Conservation (phyloP, 331 rosid genomes). For the Stylosanthes scabra region DNA sequence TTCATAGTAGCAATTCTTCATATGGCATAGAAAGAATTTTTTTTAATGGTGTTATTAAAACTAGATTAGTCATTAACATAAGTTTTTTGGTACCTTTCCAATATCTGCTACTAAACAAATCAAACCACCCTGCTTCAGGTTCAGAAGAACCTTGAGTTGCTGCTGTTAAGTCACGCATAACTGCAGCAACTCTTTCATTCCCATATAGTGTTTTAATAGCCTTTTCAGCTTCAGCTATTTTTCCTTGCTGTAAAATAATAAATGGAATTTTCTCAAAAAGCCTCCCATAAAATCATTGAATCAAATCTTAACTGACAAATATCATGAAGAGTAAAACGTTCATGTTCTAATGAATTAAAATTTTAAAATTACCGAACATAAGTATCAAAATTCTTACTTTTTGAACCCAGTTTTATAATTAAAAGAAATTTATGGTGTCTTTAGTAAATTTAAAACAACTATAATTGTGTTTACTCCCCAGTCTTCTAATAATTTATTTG, state of each 20-base stretch:
- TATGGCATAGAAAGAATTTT: neutral
- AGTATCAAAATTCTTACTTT: neutral
- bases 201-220: constrained; percentile 73
- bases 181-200: constrained; percentile 78
- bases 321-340: neutral
- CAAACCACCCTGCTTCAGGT: constrained; percentile 98
- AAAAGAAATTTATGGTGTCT: neutral
- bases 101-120: constrained; percentile 91
- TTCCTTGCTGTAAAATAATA: constrained; percentile 84
- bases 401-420: constrained; percentile 1
- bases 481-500: constrained; percentile 1
- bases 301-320: constrained; percentile 16
- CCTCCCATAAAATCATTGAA: constrained; percentile 31
- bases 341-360: constrained; percentile 12
- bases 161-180: constrained; percentile 66
- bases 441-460: neutral
- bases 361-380: constrained; percentile 8
- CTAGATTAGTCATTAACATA: constrained; percentile 5
- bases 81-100: constrained; percentile 70
- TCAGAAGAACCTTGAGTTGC: constrained; percentile 84
- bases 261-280: constrained; percentile 39
- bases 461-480: neutral
- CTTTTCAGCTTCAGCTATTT: constrained; percentile 78
- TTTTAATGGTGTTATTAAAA: neutral
- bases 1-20: neutral